phyloP scores from a whole-genome alignment of 257 asterid species.

The Petunia axillaris region DNA sequence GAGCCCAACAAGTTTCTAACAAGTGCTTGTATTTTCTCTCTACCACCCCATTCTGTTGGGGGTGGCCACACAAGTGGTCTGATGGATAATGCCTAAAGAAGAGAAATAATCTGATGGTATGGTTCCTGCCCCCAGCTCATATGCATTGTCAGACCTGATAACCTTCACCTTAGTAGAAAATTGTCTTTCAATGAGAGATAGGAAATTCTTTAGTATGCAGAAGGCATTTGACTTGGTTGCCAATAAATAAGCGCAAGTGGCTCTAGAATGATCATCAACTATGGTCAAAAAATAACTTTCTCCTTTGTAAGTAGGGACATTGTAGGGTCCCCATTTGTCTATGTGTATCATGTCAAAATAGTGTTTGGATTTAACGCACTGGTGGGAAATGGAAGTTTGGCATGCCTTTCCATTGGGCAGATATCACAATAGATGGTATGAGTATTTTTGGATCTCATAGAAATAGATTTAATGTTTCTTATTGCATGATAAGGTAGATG shows the following conservation, averaged over 20 bases:
- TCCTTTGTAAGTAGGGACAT: not conserved
- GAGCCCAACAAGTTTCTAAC: no score
- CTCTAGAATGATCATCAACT: constrained; percentile 1
- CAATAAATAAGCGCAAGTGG: not conserved
- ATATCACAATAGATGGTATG: not conserved
- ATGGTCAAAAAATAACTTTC: not conserved
- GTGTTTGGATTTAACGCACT: not conserved
- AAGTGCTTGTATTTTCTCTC: no score
- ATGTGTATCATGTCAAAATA: not conserved
- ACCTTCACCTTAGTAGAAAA: not conserved
- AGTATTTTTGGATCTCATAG: not conserved
- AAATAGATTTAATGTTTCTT: not conserved
- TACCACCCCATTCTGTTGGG: no score
- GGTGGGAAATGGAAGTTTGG: not conserved
- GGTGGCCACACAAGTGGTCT: not conserved
- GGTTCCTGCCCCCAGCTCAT: not conserved
- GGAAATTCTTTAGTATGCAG: not conserved
- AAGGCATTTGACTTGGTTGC: not conserved
- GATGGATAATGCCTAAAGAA: not conserved
- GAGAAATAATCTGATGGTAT: not conserved
- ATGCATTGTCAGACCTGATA: not conserved
- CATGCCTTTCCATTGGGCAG: not conserved
- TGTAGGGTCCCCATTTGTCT: not conserved
- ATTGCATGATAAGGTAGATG: not conserved
- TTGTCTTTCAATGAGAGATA: not conserved